Percentiles rank a stretch among this genome's conserved stretches.
These are phyloP conservation scores for Cyathus striatus DNA, from an alignment of 768 basidiomycete species.

Conservation along the genomic window DNA sequence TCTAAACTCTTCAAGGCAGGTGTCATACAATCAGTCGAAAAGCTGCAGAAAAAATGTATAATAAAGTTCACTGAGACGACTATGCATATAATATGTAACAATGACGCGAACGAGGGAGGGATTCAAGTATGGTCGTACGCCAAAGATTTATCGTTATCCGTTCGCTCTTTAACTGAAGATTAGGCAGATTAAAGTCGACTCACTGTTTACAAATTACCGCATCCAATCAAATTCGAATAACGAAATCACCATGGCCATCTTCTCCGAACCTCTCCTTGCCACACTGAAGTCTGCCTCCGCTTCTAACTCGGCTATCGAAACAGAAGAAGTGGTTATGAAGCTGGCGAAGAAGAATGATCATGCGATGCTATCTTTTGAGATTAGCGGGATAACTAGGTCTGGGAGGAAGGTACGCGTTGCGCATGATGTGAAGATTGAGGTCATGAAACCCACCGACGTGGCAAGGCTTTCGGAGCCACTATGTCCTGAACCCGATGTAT, in stretches of 20 bases:
- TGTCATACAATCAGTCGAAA: constrained; percentile 78
- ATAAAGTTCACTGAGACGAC: constrained; percentile 71
- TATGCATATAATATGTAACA: constrained; percentile 82
- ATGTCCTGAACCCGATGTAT: constrained; percentile 82
- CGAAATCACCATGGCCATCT: constrained; percentile 71
- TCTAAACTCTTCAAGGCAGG: constrained; percentile 32
- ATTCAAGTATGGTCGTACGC: constrained; percentile 76
- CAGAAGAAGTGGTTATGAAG: constrained; percentile 73
- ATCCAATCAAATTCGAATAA: constrained; percentile 85
- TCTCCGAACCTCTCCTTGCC: constrained; percentile 68
- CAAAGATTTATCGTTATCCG: not conserved
- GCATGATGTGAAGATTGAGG: constrained; percentile 81
- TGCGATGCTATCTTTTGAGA: constrained; percentile 74
- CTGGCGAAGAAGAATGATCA: constrained; percentile 83
- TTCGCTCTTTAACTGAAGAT: not conserved
- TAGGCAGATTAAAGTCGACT: constrained; percentile 53
- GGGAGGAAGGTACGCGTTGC: constrained; percentile 61
- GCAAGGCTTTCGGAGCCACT: constrained; percentile 71
- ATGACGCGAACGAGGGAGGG: constrained; percentile 74
- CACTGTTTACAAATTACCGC: constrained; percentile 71
- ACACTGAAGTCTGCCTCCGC: constrained; percentile 65
- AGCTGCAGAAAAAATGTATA: constrained; percentile 79
- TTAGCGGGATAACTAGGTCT: constrained; percentile 56
- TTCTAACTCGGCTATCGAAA: constrained; percentile 40
- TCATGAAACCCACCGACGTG: constrained; percentile 72